phyloP scores from a whole-genome alignment of 345 rosid genomes.

The Lagerstroemia speciosa region DNA sequence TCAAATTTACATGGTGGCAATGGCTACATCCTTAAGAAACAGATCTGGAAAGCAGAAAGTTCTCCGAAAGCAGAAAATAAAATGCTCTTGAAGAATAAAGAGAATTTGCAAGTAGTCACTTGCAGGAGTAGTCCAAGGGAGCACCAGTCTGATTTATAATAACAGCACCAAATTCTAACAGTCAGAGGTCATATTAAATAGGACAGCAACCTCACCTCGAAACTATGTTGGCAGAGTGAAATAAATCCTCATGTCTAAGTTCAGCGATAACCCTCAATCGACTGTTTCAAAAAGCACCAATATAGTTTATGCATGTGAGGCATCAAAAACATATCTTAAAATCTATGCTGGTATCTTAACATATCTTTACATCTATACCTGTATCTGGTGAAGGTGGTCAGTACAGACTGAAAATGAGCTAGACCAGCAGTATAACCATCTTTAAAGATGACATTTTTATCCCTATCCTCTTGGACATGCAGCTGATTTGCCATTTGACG shows the following conservation, averaged over 20 bases:
- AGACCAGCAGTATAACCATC: conserved; percentile 87
- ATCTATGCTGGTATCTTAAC: no score
- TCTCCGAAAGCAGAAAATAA: neutral
- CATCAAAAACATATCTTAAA: neutral
- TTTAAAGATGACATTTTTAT: conserved; percentile 52
- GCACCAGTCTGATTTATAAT: neutral
- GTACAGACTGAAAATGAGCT: conserved; percentile 79
- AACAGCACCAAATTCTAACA: neutral
- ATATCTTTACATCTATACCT: conserved; percentile 39
- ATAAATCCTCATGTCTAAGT: conserved; percentile 84
- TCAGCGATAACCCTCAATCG: conserved; percentile 96
- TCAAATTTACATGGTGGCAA: neutral
- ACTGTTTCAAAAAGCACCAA: conserved; percentile 32
- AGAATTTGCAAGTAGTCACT: neutral
- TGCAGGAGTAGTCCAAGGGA: conserved; percentile 2
- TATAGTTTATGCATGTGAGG: neutral
- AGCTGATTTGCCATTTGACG: conserved; percentile 62
- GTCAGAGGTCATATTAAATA: conserved; percentile 1
- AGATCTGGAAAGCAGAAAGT: neutral
- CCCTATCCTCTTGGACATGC: conserved; percentile 44
- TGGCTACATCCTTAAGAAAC: neutral
- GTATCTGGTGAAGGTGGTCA: conserved; percentile 76
- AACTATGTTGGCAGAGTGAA: conserved; percentile 96
- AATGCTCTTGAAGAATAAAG: neutral
- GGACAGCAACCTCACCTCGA: conserved; percentile 55